Percentiles rank a stretch among this genome's conserved stretches.
Conservation (phyloP, 768 basidiomycete species). For the Hemileccinum impolitum region DNA sequence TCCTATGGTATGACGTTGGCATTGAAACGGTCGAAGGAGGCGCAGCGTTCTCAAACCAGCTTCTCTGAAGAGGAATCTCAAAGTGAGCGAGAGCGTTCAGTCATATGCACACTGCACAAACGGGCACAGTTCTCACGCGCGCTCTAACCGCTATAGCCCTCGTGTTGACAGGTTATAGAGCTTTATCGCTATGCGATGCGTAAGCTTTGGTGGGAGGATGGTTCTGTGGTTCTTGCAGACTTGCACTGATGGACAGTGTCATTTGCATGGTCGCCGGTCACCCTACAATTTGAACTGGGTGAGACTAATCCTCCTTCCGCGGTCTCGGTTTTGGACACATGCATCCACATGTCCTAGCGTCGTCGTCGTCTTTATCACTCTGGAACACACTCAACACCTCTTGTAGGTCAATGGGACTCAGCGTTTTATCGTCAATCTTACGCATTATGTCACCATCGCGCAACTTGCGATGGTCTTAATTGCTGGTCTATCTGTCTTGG, state of each 20-base stretch:
- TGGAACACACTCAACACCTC: neutral
- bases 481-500: constrained; percentile 9
- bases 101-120: neutral
- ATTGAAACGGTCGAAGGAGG: neutral
- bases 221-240: constrained; percentile 1
- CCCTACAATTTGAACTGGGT: constrained; percentile 5
- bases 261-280: constrained; percentile 12
- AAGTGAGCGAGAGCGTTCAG: constrained; percentile 8
- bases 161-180: constrained; percentile 1
- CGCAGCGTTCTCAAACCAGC: neutral
- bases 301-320: neutral
- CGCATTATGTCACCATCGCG: constrained; percentile 9
- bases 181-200: neutral
- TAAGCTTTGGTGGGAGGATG: constrained; percentile 21
- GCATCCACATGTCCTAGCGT: constrained; percentile 5
- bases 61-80: constrained; percentile 5
- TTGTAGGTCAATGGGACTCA: constrained; percentile 14
- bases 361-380: neutral
- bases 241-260: constrained; percentile 2
- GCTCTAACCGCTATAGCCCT: constrained; percentile 4
- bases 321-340: constrained; percentile 8
- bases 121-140: constrained; percentile 8
- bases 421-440: constrained; percentile 12
- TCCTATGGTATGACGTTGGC: neutral
- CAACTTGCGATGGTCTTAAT: constrained; percentile 4